These are phyloP conservation scores for Cryptococcus neoformans DNA, from an alignment of 1,284 basidiomycete genomes.

Conservation along the genomic window DNA sequence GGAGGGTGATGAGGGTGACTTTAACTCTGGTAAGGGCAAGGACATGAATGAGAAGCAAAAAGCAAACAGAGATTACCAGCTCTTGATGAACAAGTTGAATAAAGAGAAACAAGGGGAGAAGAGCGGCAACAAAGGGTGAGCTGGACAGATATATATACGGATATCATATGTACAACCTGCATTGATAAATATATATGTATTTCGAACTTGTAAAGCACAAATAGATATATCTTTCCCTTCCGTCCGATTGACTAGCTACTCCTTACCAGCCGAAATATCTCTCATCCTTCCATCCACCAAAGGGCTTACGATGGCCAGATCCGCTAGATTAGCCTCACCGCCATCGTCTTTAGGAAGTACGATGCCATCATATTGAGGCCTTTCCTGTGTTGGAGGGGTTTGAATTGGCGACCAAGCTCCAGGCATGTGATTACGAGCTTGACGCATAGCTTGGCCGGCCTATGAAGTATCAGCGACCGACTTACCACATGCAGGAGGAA, in stretches of 20 bases:
- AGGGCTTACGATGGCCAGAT: constrained; percentile 65
- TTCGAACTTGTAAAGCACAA: too few relatives aligned
- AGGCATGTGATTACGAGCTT: constrained; percentile 11
- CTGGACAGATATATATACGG: neutral
- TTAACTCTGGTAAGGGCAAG: constrained; percentile 13
- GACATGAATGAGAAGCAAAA: constrained; percentile 41
- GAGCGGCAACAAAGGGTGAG: neutral
- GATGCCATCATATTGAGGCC: constrained; percentile 2
- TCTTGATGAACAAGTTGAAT: constrained; percentile 44
- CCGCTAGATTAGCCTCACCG: constrained; percentile 35
- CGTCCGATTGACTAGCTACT: too few relatives aligned
- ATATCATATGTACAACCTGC: neutral
- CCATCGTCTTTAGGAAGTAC: constrained; percentile 31
- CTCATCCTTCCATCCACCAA: constrained; percentile 68
- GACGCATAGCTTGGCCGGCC: constrained; percentile 19
- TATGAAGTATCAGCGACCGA: neutral
- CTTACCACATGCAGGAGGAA: neutral
- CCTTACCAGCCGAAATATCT: constrained; percentile 46
- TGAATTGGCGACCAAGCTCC: constrained; percentile 4
- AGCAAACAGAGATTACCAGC: constrained; percentile 42
- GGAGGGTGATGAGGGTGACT: constrained; percentile 29
- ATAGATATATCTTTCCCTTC: too few relatives aligned
- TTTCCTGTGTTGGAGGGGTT: neutral
- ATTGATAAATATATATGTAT: too few relatives aligned
- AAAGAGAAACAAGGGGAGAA: constrained; percentile 23